Conservation (phyloP, 805 yeast genomes). For the Candida namnaoensis region DNA sequence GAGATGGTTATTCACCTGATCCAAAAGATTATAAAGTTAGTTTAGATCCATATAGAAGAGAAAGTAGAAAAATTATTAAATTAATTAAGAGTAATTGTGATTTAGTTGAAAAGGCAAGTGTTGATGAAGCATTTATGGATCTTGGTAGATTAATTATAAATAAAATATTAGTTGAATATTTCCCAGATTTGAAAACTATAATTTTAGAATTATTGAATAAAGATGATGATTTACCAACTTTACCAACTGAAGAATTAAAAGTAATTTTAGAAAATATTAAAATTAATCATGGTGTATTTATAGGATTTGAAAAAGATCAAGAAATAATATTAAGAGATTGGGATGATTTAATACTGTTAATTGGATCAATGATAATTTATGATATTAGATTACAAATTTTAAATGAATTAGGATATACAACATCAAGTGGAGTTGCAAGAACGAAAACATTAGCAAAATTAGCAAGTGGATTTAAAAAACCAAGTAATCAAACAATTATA, state of each 20-base stretch:
- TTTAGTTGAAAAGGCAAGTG: conserved; percentile 85
- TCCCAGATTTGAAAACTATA: conserved; percentile 34
- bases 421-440: conserved; percentile 81
- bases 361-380: conserved; percentile 56
- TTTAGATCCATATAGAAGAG: conserved; percentile 85
- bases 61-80: conserved; percentile 68
- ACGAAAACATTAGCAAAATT: conserved; percentile 77
- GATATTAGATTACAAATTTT: conserved; percentile 46
- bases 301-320: conserved; percentile 4
- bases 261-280: conserved; percentile 20
- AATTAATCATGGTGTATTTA: not conserved
- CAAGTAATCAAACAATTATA: conserved; percentile 77
- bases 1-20: conserved; percentile 43
- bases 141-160: conserved; percentile 56
- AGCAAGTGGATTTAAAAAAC: conserved; percentile 80
- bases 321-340: conserved; percentile 37
- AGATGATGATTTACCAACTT: conserved; percentile 30
- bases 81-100: conserved; percentile 57
- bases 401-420: conserved; percentile 61
- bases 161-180: conserved; percentile 25
- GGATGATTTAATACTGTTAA: conserved; percentile 68
- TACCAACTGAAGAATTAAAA: conserved; percentile 25
- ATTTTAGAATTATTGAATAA: conserved; percentile 4
- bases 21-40: conserved; percentile 73
- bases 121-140: conserved; percentile 88